A percentile compares a stretch with the other conserved stretches of the same genome.
Conservation (phyloP, 306 rosid genomes). For the Ceratonia siliqua region DNA sequence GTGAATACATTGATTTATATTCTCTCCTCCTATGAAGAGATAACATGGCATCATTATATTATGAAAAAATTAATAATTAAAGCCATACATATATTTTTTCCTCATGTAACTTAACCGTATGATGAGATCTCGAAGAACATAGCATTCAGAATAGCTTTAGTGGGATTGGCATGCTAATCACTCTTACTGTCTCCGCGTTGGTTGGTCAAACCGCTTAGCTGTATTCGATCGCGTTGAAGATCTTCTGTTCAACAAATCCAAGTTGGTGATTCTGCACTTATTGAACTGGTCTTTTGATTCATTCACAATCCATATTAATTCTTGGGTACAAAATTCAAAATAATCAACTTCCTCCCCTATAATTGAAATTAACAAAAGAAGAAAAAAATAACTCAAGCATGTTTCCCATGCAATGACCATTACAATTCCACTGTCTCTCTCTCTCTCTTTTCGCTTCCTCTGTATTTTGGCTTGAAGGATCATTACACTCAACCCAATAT, state of each 20-base stretch:
- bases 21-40: no score
- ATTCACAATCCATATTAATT: conserved; percentile 11
- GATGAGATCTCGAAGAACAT: no score
- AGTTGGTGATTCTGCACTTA: conserved; percentile 38
- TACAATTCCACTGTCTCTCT: conserved; percentile 4
- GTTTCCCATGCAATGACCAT: conserved; percentile 34
- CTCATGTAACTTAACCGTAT: no score
- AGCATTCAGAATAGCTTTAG: background rate
- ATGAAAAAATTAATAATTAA: no score
- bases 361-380: conserved; percentile 7
- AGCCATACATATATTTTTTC: no score
- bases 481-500: conserved; percentile 21
- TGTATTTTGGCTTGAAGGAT: conserved; percentile 1
- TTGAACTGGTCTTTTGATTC: conserved; percentile 26
- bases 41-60: no score
- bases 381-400: conserved; percentile 10
- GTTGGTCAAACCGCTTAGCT: conserved; percentile 49
- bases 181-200: conserved; percentile 22
- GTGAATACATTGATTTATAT: no score
- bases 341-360: conserved; percentile 6
- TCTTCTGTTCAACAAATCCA: conserved; percentile 28
- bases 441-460: background rate
- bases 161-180: background rate
- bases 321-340: conserved; percentile 39
- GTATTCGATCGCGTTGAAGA: conserved; percentile 36